phyloP scores from a whole-genome alignment of 306 rosid species.

The Dryas alaskensis region DNA sequence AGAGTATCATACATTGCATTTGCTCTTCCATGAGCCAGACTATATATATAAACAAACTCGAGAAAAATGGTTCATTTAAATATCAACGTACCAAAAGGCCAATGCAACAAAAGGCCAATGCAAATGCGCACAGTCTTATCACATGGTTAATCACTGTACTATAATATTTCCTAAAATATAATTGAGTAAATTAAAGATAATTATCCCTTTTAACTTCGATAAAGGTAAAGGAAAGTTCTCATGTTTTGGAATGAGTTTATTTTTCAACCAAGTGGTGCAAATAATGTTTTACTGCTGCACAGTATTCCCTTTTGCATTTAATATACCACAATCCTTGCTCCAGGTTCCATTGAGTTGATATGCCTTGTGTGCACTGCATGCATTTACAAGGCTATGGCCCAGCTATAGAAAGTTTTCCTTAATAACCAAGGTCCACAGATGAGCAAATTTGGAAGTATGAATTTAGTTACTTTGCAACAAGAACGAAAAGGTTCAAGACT shows the following conservation, averaged over 20 bases:
- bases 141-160: neutral
- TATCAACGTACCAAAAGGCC: neutral
- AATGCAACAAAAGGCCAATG: neutral
- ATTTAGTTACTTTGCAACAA: neutral
- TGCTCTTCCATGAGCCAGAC: neutral
- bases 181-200: too few species aligned
- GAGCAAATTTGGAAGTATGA: neutral
- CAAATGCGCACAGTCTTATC: neutral
- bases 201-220: too few species aligned
- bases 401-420: neutral
- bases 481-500: neutral
- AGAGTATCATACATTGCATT: neutral
- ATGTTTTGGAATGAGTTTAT: neutral
- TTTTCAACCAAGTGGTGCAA: neutral
- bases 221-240: too few species aligned
- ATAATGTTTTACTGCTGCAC: neutral
- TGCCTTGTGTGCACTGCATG: neutral
- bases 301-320: neutral
- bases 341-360: neutral
- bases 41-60: neutral
- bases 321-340: neutral
- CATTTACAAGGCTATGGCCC: neutral
- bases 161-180: too few species aligned
- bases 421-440: neutral
- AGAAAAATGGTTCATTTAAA: neutral